Evolutionary conservation across 148 eudicot genomes (phyloP), one percentile per base, ranked within the genome.

Genomic region (Persicaria tinctoria): DNA sequence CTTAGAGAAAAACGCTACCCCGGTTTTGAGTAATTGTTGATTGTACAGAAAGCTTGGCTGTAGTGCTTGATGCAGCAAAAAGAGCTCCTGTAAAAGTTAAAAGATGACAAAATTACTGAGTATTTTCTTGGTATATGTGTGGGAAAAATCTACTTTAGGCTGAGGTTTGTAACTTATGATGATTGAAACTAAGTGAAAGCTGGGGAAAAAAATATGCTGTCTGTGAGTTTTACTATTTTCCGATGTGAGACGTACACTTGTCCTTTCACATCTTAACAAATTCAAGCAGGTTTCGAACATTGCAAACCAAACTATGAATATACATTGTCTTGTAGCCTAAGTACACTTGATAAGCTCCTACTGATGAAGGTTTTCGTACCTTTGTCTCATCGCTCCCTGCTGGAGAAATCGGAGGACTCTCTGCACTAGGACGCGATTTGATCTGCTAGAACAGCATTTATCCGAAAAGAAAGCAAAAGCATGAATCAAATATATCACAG

Each of bases 31-130:
- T 72, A 93, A 74, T 51, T 93, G 98, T 75, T 89, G 97, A 78
- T 82, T 84, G 60, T 89, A 76, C n/a, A 86, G 80, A 73, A 88
- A 83, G 72, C 88, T 93, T 32, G 88, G 89, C 73, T 86, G 90
- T 41, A 93, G 87, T 68, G 91, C 92, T 81, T 89, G 94, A 73
- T 93, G 93, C 73, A 93, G 91, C 79, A 86, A 59, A 80, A 86
- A 84, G 32, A 91, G 79, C 84, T 91, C 97, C 97, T 93, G 88
- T 57, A 56, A 68, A 78, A 51, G 70, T 76, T 46, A 46, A 45
- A 64, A 27, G 62, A 32, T 76, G 53, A 38, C n/a, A 53, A 60
- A 60, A 6, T 1, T 57, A 1, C 11, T 23, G 27, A 60, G 66
- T 27, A 9, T 23, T 60, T 20, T 38, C 44, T 60, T 16, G 63